These are phyloP conservation scores for Penicillium sp. DNA, from an alignment of 2,329 filamentous ascomycete species.

Conservation along the genomic window DNA sequence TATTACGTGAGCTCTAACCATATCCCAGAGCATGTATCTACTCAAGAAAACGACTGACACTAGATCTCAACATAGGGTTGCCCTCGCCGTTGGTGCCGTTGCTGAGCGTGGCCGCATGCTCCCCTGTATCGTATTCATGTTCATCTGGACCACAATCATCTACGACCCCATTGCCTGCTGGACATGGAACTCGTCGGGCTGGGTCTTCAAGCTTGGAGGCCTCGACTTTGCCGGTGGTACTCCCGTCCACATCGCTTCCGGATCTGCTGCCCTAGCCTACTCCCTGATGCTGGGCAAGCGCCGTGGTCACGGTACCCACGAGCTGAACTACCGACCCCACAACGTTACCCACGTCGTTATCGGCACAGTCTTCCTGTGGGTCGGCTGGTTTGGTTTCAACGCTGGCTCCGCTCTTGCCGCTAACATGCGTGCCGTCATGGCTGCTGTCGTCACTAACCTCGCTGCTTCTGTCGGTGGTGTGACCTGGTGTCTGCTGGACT, in stretches of 20 bases:
- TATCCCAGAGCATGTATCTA: neutral
- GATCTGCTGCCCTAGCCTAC: conserved; percentile 81
- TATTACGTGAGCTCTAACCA: conserved; percentile 67
- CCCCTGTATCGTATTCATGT: conserved; percentile 88
- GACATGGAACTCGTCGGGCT: conserved; percentile 86
- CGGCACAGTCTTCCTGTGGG: conserved; percentile 91
- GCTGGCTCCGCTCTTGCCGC: conserved; percentile 79
- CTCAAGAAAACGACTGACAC: conserved; percentile 31
- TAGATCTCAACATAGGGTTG: conserved; percentile 57
- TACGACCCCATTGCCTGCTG: conserved; percentile 94
- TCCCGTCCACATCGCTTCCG: conserved; percentile 84
- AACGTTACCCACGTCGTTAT: conserved; percentile 92
- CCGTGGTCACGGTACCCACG: conserved; percentile 79
- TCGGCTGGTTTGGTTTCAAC: conserved; percentile 96
- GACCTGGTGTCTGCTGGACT: conserved; percentile 87
- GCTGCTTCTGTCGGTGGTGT: conserved; percentile 82
- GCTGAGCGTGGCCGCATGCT: conserved; percentile 87
- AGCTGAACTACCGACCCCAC: conserved; percentile 88
- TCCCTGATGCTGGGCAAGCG: conserved; percentile 89
- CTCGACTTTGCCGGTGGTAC: conserved; percentile 89
- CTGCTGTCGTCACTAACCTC: conserved; percentile 81
- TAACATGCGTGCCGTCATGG: conserved; percentile 84
- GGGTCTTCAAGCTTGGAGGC: conserved; percentile 76
- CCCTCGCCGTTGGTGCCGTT: conserved; percentile 79
- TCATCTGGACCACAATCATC: conserved; percentile 85